A percentile compares a stretch with the other conserved stretches of the same genome.
phyloP scores from a whole-genome alignment of 768 basidiomycete genomes.

The Nevesoporus exiguus region DNA sequence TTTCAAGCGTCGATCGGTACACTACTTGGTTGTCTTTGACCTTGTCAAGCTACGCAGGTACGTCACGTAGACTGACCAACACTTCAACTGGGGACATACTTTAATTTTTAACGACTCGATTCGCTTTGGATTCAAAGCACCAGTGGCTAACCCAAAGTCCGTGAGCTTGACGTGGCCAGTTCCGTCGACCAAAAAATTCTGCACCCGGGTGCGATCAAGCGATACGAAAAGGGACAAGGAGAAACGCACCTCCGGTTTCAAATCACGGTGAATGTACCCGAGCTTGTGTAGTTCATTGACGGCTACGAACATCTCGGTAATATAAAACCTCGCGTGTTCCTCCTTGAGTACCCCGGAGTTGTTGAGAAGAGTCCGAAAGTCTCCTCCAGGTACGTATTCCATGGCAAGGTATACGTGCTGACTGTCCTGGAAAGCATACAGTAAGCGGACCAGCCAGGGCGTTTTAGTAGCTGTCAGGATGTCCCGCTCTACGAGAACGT shows the following conservation, averaged over 20 bases:
- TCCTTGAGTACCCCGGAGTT: constrained; percentile 98
- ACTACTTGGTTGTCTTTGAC: constrained; percentile 92
- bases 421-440: constrained; percentile 96
- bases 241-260: constrained; percentile 88
- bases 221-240: neutral
- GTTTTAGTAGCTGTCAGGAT: constrained; percentile 97
- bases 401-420: constrained; percentile 93
- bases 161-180: constrained; percentile 97
- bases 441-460: constrained; percentile 90
- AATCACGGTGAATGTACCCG: constrained; percentile 96
- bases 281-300: constrained; percentile 95
- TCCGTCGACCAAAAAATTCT: constrained; percentile 97
- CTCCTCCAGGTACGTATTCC: constrained; percentile 99
- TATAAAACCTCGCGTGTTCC: constrained; percentile 95
- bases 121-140: constrained; percentile 88
- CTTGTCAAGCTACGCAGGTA: constrained; percentile 72
- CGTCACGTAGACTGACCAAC: neutral
- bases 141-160: constrained; percentile 96
- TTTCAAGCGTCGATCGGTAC: constrained; percentile 88
- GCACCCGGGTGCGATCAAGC: neutral
- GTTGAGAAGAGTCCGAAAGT: constrained; percentile 95
- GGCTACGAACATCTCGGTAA: constrained; percentile 95
- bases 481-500: constrained; percentile 96
- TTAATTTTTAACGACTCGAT: constrained; percentile 95
- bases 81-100: constrained; percentile 38